Base-by-base conservation (phyloP, 306 rosid genomes). In the Phaseolus lunatus region DNA sequence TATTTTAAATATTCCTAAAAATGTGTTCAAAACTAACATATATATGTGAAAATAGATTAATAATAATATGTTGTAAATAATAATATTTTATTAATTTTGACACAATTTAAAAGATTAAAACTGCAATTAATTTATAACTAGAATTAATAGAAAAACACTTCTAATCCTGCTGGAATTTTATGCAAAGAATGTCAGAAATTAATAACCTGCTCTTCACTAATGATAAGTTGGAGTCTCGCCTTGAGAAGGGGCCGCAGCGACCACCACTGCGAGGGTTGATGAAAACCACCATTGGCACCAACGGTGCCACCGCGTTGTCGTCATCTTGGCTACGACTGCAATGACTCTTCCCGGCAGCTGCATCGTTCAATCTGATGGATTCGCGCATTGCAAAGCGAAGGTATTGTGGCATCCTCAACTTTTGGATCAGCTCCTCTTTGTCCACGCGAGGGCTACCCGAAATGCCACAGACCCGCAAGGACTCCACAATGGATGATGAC, bases 221-320 rank as follows among this genome's bases (percentile, higher is more conserved):
- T 89, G 61, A 92, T 69, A 72, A 81, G 77, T 80, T 87, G 91
- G 26, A 96, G 96, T 84, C 91, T 85, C 76, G 89, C 94, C 85
- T 86, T 96, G 19, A 96, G 99, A 79, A 57, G 0, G 91, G 90
- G 1, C 99, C 98, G 5, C 84, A 88, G 11, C 99, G 89, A 0
- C 98, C 99, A 18, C 99, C 99, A 63, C 99, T 96, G 0, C 61
- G 80, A 2, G 92, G 85, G 50, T 96, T 92, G 50, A 96, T 92
- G 72, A 96, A 92, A 19, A 92, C 90, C 0, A 96, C 90, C 86
- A 92, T 80, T 0, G 98, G 98, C 20, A 83, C 57, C 43, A 67
- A 78, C 0, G 96, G 93, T 9, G 89, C 62, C 2, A 23, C 83
- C 0, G 0, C 86, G n/a, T 43, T 68, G 0, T 48, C 18, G 0